Evolutionary conservation across 148 eudicot species (phyloP), one percentile per base, ranked within the genome.

Genomic region (Spergularia bocconei): DNA sequence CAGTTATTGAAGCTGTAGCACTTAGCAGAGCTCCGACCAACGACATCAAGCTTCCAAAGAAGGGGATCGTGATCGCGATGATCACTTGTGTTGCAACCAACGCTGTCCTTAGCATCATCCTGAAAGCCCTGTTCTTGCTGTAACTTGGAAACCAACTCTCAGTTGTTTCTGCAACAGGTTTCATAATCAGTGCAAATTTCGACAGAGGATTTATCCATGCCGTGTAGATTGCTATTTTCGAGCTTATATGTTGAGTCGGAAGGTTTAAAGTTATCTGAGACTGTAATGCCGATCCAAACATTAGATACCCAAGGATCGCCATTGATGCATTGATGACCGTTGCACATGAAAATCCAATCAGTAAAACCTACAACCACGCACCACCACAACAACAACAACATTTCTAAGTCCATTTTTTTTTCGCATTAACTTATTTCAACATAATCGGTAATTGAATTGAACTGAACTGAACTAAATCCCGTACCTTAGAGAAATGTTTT

Each of bases 41-140:
- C 0, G 89, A 85, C 97, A 91, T 87, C 0, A 93, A 84, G 20
- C 86, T 79, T 14, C 91, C 98, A 14, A 93, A 91, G 65, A 89
- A 91, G 6, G 93, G 96, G 11, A 93, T 29, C 4, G 66, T 14
- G 7, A 88, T 29, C 0, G 97, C 94, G 38, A 91, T 86, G 4
- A 91, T 64, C 1, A 81, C 83, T 3, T 90, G 89, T 75, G 90
- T 85, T 14, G 78, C 72, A 50, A 93, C 86, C 36, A 93, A 58
- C 44, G 21, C 15, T 4, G 91, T 91, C 74, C 92, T 81, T 16
- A 86, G 74, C 16, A 86, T 38, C 12, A 81, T 65, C 36, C 82
- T 85, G 25, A 84, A 79, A 6, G 38, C 36, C 29, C 73, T 77
- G 19, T 74, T 56, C 17, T 75, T 75, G 8, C 63, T 60, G 19